Evolutionary conservation across 2,329 filamentous ascomycete genomes (phyloP).

Genomic region (Cryphonectria nitschkei): DNA sequence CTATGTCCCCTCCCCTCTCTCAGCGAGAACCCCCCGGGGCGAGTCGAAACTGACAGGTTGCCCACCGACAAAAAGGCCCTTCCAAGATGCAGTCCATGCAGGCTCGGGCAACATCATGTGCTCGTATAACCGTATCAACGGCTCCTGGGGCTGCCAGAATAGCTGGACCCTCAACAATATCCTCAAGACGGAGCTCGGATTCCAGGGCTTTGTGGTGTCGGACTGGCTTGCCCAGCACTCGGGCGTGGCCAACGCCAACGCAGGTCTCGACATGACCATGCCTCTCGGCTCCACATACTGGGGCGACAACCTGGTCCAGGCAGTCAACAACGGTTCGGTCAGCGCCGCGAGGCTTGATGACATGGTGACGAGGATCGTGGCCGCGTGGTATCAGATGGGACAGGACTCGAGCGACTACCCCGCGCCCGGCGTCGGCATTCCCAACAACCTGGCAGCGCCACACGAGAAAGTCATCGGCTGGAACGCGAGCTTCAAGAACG

Average conservation of each 20-base stretch:
- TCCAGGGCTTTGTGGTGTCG: constrained; percentile 63
- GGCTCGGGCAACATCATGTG: constrained; percentile 61
- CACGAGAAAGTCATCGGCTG: constrained; percentile 59
- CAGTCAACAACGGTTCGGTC: constrained; percentile 64
- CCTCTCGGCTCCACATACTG: constrained; percentile 49
- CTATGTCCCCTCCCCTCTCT: neutral
- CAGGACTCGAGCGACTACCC: constrained; percentile 52
- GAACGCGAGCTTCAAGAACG: constrained; percentile 47
- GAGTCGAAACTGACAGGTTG: neutral
- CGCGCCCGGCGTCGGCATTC: constrained; percentile 56
- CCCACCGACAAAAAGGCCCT: constrained; percentile 28
- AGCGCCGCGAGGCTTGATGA: constrained; percentile 59
- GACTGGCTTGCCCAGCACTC: constrained; percentile 70
- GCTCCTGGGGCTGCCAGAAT: constrained; percentile 71
- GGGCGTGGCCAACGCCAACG: constrained; percentile 62
- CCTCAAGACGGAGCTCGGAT: constrained; percentile 62
- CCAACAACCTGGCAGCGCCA: constrained; percentile 49
- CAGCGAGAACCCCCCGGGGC: neutral
- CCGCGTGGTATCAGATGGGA: constrained; percentile 60
- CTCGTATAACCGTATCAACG: constrained; percentile 71
- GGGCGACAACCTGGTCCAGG: constrained; percentile 57
- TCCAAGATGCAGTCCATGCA: constrained; percentile 61
- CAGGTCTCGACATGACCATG: constrained; percentile 76
- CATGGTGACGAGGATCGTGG: constrained; percentile 51
- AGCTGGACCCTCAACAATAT: constrained; percentile 66